Base-by-base conservation (phyloP, 768 basidiomycete species). In the Tricholoma hemisulphureum region DNA sequence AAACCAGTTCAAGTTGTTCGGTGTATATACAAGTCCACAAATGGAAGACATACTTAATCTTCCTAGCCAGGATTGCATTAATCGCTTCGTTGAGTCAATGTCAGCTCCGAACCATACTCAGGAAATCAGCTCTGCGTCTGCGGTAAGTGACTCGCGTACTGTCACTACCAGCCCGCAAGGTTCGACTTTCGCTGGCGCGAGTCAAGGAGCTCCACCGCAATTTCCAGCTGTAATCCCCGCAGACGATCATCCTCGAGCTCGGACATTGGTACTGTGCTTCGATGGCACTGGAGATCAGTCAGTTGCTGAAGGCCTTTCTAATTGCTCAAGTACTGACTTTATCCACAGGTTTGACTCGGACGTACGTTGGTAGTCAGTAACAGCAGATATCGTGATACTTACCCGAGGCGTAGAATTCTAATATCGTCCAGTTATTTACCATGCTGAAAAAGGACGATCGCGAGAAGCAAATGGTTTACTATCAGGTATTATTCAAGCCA, bases 221-320 rank as follows among this genome's bases (percentile, higher is more conserved):
- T 18, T 49, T 32, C 59, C 57, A 24, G 20, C 57, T 18, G 58
- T 65, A 24, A 67, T 75, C 7, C 75, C 75, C 9, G 67, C 32
- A 32, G 60, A 61, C 1, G 48, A 49, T 2, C 70, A 74, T 46
- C 49, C 62, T 9, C n/a, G n/a, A n/a, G 61, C 58, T 51, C 73
- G 86, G 29, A 87, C 84, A 0, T 62, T 88, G 7, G 80, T 89
- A 1, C 73, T 90, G 5, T 89, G 89, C 67, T 90, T 90, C 63
- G 89, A 90, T 68, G 85, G 81, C 4, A 83, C 81, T 4, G 79
- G 79, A 41, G 77, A 81, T 57, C 75, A 80, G 69, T 74, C 34
- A 58, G 67, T 66, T 18, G n/a, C 9, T 13, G n/a, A 3, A n/a
- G 1, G 35, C 32, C 43, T 14, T 43, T 28, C 13, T 51, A 39